Percentiles rank a stretch among this genome's conserved stretches.
phyloP scores from a whole-genome alignment of 176 grass and related monocot species.

The Raddia guianensis region DNA sequence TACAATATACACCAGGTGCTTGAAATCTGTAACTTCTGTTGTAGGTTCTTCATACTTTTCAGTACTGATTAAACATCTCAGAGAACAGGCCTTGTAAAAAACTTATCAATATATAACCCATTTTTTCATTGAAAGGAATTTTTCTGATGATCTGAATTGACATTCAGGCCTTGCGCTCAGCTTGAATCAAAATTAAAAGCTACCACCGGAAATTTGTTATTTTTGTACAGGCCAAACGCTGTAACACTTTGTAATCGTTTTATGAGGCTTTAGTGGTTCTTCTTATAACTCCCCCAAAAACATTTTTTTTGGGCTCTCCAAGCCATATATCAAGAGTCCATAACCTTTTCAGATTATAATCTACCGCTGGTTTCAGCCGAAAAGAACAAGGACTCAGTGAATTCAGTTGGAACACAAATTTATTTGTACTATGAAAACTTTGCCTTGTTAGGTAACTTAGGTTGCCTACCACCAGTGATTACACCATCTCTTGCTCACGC shows the following conservation, averaged over 20 bases:
- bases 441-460: not conserved
- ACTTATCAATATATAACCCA: not conserved
- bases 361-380: no score
- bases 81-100: not conserved
- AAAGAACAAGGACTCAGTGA: not conserved
- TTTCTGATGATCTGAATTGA: not conserved
- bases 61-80: not conserved
- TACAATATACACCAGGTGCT: constrained; percentile 81
- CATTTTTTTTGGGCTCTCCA: no score
- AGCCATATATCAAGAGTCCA: no score
- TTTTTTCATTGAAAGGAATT: not conserved
- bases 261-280: no score
- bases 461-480: not conserved
- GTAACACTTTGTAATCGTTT: no score
- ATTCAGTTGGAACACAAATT: not conserved
- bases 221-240: no score
- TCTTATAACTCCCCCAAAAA: no score
- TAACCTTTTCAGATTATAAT: no score
- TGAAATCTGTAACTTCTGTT: not conserved
- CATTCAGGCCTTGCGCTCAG: not conserved
- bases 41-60: not conserved
- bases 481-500: not conserved
- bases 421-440: constrained; percentile 17
- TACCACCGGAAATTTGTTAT: no score
- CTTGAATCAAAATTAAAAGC: no score